Evolutionary conservation across 345 rosid genomes (phyloP).

Genomic region (Eucalyptus viminalis): DNA sequence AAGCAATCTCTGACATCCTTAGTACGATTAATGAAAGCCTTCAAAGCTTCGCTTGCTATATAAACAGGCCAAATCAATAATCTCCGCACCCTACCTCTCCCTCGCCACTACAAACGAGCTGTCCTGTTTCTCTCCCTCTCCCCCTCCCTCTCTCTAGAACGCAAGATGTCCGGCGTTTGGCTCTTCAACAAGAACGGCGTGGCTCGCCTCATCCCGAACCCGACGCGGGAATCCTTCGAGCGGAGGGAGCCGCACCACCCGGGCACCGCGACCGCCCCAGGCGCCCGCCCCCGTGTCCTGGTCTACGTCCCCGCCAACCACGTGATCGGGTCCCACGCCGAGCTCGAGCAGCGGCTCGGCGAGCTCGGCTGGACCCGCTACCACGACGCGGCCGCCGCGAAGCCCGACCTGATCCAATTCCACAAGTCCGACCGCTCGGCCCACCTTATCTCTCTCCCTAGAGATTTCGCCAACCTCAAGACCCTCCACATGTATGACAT

Average conservation of each 20-base stretch:
- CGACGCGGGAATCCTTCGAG: slow-evolving; percentile 56
- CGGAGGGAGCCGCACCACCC: slow-evolving; percentile 21
- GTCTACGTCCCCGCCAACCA: slow-evolving; percentile 53
- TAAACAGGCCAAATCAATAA: neutral
- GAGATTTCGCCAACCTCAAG: slow-evolving; percentile 18
- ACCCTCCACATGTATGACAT: slow-evolving; percentile 50
- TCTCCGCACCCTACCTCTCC: neutral
- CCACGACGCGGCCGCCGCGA: slow-evolving; percentile 1
- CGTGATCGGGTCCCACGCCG: slow-evolving; percentile 31
- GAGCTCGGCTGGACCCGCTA: slow-evolving; percentile 67
- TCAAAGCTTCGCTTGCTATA: neutral
- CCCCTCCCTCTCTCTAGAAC: neutral
- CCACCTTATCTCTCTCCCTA: slow-evolving; percentile 49
- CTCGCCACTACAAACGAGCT: neutral
- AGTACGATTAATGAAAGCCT: neutral
- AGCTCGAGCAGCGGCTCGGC: slow-evolving; percentile 35
- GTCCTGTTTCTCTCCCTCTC: neutral
- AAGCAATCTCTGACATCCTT: neutral
- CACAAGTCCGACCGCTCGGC: slow-evolving; percentile 34
- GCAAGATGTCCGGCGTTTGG: slow-evolving; percentile 58
- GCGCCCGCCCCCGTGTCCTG: slow-evolving; percentile 55
- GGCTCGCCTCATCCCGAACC: slow-evolving; percentile 34
- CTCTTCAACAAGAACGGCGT: slow-evolving; percentile 54
- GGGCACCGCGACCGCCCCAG: slow-evolving; percentile 58
- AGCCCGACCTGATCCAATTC: slow-evolving; percentile 43